phyloP scores from a whole-genome alignment of 495 filamentous ascomycete species.

The Thermochaetoides thermophila region DNA sequence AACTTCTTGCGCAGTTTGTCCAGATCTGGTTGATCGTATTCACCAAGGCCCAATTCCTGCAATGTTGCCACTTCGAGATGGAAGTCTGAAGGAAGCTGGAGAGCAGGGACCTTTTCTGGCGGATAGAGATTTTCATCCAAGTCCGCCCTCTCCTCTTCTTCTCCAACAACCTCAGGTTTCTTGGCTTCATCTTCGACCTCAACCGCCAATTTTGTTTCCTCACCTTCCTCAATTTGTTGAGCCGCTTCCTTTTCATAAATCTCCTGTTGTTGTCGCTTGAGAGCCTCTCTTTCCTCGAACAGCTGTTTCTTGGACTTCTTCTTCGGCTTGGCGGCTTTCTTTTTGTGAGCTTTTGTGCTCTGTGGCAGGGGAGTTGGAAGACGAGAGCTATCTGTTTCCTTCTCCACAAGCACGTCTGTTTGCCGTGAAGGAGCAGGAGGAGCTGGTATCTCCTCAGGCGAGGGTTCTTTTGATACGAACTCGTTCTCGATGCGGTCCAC shows the following conservation, averaged over 20 bases:
- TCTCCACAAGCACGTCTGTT: conserved; percentile 15
- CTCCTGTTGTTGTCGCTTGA: conserved; percentile 36
- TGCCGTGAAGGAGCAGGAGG: conserved; percentile 26
- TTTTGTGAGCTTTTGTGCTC: conserved; percentile 25
- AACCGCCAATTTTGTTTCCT: conserved; percentile 13
- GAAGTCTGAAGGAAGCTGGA: conserved; percentile 18
- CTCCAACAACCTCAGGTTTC: conserved; percentile 12
- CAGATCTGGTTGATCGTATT: conserved; percentile 64
- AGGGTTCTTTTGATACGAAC: conserved; percentile 22
- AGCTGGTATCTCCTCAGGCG: conserved; percentile 24
- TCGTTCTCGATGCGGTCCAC: conserved; percentile 37
- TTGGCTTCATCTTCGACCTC: conserved; percentile 1
- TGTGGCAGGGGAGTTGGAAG: conserved; percentile 27
- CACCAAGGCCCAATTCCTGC: conserved; percentile 33
- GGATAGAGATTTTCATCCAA: conserved; percentile 27
- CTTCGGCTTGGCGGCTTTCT: conserved; percentile 32
- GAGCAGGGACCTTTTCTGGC: conserved; percentile 10
- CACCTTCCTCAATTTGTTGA: conserved; percentile 20
- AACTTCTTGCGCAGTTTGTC: conserved; percentile 73
- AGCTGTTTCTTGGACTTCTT: conserved; percentile 64
- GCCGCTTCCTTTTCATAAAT: conserved; percentile 21
- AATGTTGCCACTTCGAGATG: conserved; percentile 21
- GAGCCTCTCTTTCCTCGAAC: conserved; percentile 50
- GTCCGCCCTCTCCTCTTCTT: conserved; percentile 10
- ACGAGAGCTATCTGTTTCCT: conserved; percentile 27